Evolutionary conservation across 192 early-diverging fungal genomes (phyloP), one percentile per base, ranked within the genome.

Genomic region (Backusella sp.): DNA sequence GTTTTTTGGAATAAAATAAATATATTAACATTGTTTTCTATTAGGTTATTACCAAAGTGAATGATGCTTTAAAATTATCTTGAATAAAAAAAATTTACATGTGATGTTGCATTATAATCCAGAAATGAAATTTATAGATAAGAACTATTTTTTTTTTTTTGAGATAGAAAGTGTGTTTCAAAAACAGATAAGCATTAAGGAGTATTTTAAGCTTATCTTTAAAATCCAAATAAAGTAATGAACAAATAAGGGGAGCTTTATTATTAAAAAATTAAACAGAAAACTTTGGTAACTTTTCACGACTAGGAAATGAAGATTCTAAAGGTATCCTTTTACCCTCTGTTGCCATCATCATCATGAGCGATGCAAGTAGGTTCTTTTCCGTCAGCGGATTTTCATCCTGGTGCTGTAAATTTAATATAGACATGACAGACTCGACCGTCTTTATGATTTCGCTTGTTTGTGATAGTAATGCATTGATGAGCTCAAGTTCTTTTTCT

Each of bases 401-500:
- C 0, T 26, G 19, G 30, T 37, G 36, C 23, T 71, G 70, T 42
- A 71, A 41, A 12, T 71, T 71, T 23, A 71, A 8, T 71, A 71
- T 71, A 0, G 35, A 41, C 21, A 71, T 28, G 26, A 71, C 39
- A 6, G 70, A 71, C 23, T 71, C 70, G 7, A 71, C 70, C 1
- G 44, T 42, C 14, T 71, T 71, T 17, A 71, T 15, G 28, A 71
- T 71, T 17, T 46, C 70, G 17, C 17, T 66, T 9, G 73, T 30
- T 15, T 74, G 73, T 21, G 73, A 67, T 19, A 74, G n/a, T 5
- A 74, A n/a, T 8, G 11, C 6, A 21, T 21, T 74, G 14, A 74
- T 67, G 21, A 42, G 56, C 17, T 74, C 28, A 15, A 74, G 36
- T 30, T 74, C 73, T 44, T 74, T 36, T 23, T 74, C 39, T 6